Base-by-base conservation (phyloP, 345 rosid genomes). In the Tarenaya hassleriana region DNA sequence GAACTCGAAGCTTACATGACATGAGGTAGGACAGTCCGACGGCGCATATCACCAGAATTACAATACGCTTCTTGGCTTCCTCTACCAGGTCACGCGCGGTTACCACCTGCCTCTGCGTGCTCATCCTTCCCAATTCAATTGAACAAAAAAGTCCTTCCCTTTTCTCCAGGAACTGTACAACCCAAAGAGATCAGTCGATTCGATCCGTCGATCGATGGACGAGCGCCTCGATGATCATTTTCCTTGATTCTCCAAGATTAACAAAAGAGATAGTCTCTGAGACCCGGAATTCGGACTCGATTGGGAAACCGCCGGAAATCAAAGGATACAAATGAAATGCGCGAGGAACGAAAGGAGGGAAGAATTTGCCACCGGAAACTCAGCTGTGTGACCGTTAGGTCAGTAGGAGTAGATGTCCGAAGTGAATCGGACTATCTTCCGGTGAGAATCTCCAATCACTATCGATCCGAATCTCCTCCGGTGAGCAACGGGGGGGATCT, bases 1-100 rank as follows among this genome's bases (percentile, higher is more conserved):
- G 64, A 40, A 15, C 37, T 52, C 32, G 4, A 45, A 55, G 77
- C 85, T 83, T 71, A 94, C 99, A 58, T 1, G 95, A 88, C 89
- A 94, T 75, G 60, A 94, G 69, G 64, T 88, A 88, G 1, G 99
- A 94, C 43, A 94, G 80, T 61, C 99, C 97, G 35, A 86, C 72
- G 51, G 88, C 89, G 72, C 94, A 94, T 54, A 94, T 75, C 39
- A 63, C 84, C 74, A 94, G 65, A 60, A 94, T 60, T 46, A 88
- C 95, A 50, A 80, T 70, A 66, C 99, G 77, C 75, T 88, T 94
- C 83, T 88, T 88, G 39, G 85, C 97, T 69, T 94, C 99, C 71
- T 94, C 99, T 41, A 84, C 82, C 64, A 94, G 58, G 78, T 94
- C 97, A 21, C 81, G 75, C 34, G 73, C 63, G 11, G 70, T 62